Evolutionary conservation across 768 basidiomycete genomes (phyloP), one percentile per base, ranked within the genome.

Genomic region (Piloderma croceum): DNA sequence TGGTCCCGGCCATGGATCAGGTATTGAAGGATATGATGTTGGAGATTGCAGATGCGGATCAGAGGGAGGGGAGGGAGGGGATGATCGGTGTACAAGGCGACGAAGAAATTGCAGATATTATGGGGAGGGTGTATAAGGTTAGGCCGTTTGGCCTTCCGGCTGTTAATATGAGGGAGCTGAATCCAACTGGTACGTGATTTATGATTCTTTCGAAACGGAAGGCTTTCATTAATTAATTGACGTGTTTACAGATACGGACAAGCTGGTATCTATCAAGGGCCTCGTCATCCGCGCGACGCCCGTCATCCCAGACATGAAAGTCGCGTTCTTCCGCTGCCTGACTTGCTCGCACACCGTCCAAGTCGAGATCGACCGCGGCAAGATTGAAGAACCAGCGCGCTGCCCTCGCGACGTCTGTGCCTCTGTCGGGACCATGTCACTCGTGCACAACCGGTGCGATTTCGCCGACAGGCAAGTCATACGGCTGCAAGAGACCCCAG

Each of bases 221-320:
- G 17, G 44, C 24, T 24, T 27, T 34, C 19, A 33, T 21, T 21
- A 9, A 9, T 21, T 40, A 24, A 19, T 43, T 34, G 24, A n/a
- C 15, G 36, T 21, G 10, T 41, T 34, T 41, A 24, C 46, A 97
- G 96, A 99, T 56, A 99, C 96, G 51, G 96, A 99, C 73, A 96
- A 97, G 62, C 81, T 99, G 15, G 87, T 96, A 15, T 83, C 79
- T 42, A 85, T 99, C 67, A 96, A 94, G 60, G 96, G 96, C 42
- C 79, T 99, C 6, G 91, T 98, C 53, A 98, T 99, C 45, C 86
- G 96, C 18, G 89, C 93, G 0, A 97, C 96, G 0, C 90, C 94
- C 9, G 87, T 99, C 53, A 97, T 98, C 44, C 96, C 96, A 3
- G 96, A 99, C 63, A 98, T 99, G 96, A 93, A 94, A 65, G 80